These are phyloP conservation scores for Malassezia psittaci DNA, from an alignment of 1,284 basidiomycete genomes.

Conservation along the genomic window DNA sequence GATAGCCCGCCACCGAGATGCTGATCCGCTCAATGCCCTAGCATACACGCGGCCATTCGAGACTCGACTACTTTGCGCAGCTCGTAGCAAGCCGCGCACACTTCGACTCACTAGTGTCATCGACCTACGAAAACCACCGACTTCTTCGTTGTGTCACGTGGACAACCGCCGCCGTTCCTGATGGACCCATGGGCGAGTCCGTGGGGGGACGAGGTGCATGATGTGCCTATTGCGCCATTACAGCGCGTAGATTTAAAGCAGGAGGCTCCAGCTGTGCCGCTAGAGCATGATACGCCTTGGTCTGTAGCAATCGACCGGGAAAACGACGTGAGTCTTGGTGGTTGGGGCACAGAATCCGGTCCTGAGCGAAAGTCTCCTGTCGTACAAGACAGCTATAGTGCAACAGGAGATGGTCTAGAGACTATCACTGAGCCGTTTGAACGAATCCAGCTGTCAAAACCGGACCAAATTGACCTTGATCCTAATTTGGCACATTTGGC, in stretches of 20 bases:
- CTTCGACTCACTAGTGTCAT: background rate
- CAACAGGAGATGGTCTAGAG: too few relatives aligned
- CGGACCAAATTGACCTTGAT: background rate
- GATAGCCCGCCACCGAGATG: background rate
- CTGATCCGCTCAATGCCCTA: background rate
- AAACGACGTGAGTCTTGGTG: background rate
- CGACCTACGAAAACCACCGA: background rate
- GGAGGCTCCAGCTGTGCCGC: background rate
- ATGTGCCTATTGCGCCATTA: background rate
- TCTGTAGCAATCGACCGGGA: background rate
- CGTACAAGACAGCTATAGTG: too few relatives aligned
- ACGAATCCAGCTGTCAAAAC: too few relatives aligned
- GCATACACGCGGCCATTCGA: background rate
- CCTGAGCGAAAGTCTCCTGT: too few relatives aligned
- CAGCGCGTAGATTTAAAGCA: background rate
- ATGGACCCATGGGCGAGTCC: conserved; percentile 19
- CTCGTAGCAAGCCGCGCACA: conserved; percentile 3
- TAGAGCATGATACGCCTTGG: background rate
- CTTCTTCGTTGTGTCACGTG: background rate
- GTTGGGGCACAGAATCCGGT: background rate
- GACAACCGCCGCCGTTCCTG: background rate
- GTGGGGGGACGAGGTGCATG: conserved; percentile 3
- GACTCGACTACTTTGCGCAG: background rate
- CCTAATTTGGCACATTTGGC: conserved; percentile 2
- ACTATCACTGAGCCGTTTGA: too few relatives aligned